These are phyloP conservation scores for Phanerochaete carnosa DNA, from an alignment of 768 basidiomycete genomes.

Conservation along the genomic window DNA sequence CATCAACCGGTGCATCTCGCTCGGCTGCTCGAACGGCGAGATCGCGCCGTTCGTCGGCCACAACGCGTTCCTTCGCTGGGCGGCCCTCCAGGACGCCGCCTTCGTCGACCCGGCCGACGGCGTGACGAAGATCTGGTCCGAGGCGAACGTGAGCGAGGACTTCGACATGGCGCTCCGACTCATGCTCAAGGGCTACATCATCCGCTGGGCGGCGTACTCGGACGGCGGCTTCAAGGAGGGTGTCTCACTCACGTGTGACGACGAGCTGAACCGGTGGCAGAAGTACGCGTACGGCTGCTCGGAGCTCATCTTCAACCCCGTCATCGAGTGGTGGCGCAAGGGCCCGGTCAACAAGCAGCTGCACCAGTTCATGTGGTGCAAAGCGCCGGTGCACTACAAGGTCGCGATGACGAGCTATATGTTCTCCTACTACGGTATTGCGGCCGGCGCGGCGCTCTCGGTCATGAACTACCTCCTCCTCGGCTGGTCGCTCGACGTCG, in stretches of 20 bases:
- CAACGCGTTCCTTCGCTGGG: constrained; percentile 89
- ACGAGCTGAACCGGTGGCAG: constrained; percentile 91
- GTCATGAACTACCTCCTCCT: constrained; percentile 69
- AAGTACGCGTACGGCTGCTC: constrained; percentile 81
- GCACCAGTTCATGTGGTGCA: constrained; percentile 72
- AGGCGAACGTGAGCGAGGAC: constrained; percentile 79
- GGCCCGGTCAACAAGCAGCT: constrained; percentile 86
- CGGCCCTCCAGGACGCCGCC: constrained; percentile 82
- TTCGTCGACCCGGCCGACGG: constrained; percentile 66
- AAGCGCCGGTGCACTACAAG: constrained; percentile 80
- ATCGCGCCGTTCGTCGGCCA: constrained; percentile 77
- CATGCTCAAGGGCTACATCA: constrained; percentile 64
- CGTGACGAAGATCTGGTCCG: constrained; percentile 76
- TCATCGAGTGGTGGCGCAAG: constrained; percentile 69
- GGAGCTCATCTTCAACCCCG: constrained; percentile 83
- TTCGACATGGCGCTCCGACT: constrained; percentile 78
- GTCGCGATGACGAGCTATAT: constrained; percentile 70
- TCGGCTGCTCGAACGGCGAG: constrained; percentile 72
- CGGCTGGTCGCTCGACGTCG: constrained; percentile 52
- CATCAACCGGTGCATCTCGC: constrained; percentile 73
- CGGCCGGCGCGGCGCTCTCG: constrained; percentile 57
- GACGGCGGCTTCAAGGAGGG: constrained; percentile 89
- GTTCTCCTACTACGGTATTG: constrained; percentile 59
- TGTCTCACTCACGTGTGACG: constrained; percentile 84
- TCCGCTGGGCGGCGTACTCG: constrained; percentile 86